Evolutionary conservation across 306 rosid species (phyloP).

Genomic region (Hippophae rhamnoides): DNA sequence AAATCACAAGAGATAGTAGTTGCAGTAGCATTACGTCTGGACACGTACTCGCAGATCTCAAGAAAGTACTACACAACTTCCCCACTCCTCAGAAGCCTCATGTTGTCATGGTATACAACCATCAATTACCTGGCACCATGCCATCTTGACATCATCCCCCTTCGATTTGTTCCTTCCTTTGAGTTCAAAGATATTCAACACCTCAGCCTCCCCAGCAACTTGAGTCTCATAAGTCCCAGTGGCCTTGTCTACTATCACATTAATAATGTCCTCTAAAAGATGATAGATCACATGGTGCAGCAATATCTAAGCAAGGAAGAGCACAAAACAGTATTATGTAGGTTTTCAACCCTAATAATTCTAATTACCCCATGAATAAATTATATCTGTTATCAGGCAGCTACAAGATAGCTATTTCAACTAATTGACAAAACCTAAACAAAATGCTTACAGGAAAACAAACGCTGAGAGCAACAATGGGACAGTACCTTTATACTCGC

Average conservation of each 20-base stretch:
- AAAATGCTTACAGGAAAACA: not conserved
- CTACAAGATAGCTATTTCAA: too few relatives aligned
- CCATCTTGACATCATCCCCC: constrained; percentile 72
- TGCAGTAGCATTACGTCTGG: too few relatives aligned
- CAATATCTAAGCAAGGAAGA: constrained; percentile 38
- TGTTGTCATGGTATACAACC: constrained; percentile 47
- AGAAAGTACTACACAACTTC: too few relatives aligned
- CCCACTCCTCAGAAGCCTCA: constrained; percentile 90
- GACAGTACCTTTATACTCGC: constrained; percentile 63
- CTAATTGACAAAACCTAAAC: not conserved
- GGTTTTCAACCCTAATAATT: constrained; percentile 3
- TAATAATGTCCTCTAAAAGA: constrained; percentile 79
- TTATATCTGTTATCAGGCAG: too few relatives aligned
- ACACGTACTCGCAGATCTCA: too few relatives aligned
- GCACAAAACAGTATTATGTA: constrained; percentile 5
- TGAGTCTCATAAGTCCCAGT: constrained; percentile 82
- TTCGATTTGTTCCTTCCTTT: constrained; percentile 68
- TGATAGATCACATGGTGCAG: constrained; percentile 82
- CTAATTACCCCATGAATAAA: too few relatives aligned
- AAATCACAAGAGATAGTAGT: too few relatives aligned
- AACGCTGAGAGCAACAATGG: not conserved
- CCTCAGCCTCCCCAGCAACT: constrained; percentile 86
- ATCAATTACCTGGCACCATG: constrained; percentile 74
- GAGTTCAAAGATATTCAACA: constrained; percentile 63
- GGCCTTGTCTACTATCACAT: constrained; percentile 79